Percentiles rank a stretch among this genome's conserved stretches.
Conservation (phyloP, 306 rosid genomes). For the Pyrus pyrifolia region DNA sequence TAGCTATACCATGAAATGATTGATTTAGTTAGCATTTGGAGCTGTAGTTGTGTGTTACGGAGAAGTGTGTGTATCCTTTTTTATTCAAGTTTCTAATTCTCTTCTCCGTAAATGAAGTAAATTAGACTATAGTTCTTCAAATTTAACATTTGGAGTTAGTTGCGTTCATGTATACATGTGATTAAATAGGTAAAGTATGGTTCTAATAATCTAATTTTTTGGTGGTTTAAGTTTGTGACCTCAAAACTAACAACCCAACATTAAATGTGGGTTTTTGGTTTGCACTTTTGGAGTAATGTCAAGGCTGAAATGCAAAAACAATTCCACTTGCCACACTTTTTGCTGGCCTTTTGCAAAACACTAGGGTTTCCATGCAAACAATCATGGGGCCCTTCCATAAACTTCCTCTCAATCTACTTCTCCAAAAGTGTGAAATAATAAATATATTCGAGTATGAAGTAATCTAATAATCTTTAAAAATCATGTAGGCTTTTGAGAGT, state of each 20-base stretch:
- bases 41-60: background rate
- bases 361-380: constrained; percentile 23
- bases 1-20: background rate
- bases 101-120: too few species aligned
- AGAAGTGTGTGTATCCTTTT: too few species aligned
- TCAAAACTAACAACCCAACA: constrained; percentile 31
- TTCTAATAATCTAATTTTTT: background rate
- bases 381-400: constrained; percentile 60
- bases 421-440: background rate
- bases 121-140: background rate
- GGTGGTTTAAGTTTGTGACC: constrained; percentile 30
- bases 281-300: constrained; percentile 23
- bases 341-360: constrained; percentile 65
- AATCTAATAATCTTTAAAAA: background rate
- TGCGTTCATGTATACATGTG: constrained; percentile 6
- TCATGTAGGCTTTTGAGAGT: constrained; percentile 25
- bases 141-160: background rate
- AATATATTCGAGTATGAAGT: constrained; percentile 12
- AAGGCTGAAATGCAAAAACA: constrained; percentile 47
- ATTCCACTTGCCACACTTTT: constrained; percentile 70
- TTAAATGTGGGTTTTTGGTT: constrained; percentile 29
- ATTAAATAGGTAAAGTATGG: constrained; percentile 29
- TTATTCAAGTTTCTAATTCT: too few species aligned
- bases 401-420: constrained; percentile 25
- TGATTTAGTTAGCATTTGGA: constrained; percentile 5